phyloP scores from a whole-genome alignment of 1,284 basidiomycete species.

The Cryptococcus floricola region DNA sequence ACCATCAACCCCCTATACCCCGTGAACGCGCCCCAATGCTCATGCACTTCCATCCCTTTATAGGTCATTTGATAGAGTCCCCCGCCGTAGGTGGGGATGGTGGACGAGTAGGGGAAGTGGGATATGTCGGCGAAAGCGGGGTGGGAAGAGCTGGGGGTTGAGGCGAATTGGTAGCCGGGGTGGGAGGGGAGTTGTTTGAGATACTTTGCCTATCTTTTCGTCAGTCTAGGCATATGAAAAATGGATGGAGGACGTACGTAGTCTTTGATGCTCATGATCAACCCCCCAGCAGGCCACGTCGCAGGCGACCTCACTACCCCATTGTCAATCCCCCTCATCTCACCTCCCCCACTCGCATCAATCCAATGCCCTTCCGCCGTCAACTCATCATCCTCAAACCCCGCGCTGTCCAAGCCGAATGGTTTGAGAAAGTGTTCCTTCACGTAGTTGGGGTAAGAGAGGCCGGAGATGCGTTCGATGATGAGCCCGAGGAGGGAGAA shows the following conservation, averaged over 20 bases:
- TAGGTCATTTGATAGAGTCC: neutral
- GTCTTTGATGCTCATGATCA: neutral
- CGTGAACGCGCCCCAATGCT: neutral
- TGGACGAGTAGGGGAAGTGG: constrained; percentile 2
- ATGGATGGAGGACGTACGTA: neutral
- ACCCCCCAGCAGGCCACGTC: neutral
- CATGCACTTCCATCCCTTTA: neutral
- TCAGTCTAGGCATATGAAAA: neutral
- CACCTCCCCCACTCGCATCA: neutral
- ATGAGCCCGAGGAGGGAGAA: neutral
- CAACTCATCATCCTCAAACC: neutral
- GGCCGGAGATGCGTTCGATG: constrained; percentile 1
- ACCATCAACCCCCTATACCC: neutral
- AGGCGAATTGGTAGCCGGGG: neutral
- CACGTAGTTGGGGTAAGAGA: neutral
- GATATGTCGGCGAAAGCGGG: neutral
- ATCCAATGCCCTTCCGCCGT: constrained; percentile 1
- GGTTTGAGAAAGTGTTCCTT: neutral
- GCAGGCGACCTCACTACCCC: constrained; percentile 4
- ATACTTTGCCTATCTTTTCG: neutral
- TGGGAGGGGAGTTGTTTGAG: neutral
- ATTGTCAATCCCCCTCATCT: constrained; percentile 7
- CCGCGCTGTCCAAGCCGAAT: neutral
- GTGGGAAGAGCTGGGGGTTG: neutral
- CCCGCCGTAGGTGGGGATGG: neutral